A percentile compares a stretch with the other conserved stretches of the same genome.
These are phyloP conservation scores for Jaminaea rosea DNA, from an alignment of 1,284 basidiomycete genomes.

Conservation along the genomic window DNA sequence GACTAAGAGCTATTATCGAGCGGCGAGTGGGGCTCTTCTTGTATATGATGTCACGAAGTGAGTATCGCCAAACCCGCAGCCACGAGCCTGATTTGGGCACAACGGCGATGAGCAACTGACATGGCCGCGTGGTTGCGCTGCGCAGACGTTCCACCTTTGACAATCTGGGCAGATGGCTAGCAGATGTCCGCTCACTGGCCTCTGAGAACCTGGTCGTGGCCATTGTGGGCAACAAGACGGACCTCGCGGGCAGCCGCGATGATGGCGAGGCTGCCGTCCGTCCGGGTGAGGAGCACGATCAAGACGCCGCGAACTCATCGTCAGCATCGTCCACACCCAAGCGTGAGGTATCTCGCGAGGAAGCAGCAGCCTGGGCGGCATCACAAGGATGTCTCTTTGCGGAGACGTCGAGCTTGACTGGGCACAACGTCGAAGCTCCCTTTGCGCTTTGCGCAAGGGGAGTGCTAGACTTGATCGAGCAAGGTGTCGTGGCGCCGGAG, in stretches of 20 bases:
- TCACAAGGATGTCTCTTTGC: conserved; percentile 55
- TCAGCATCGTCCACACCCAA: conserved; percentile 53
- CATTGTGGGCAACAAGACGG: conserved; percentile 89
- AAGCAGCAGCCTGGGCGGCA: conserved; percentile 46
- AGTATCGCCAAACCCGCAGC: not conserved
- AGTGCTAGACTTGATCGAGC: conserved; percentile 86
- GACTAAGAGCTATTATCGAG: conserved; percentile 90
- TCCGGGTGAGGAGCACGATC: conserved; percentile 61
- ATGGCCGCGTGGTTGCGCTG: not conserved
- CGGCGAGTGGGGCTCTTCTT: conserved; percentile 64
- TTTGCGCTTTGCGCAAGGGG: conserved; percentile 82
- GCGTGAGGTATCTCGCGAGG: conserved; percentile 82
- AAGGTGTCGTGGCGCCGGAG: conserved; percentile 82
- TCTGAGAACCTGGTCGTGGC: conserved; percentile 79
- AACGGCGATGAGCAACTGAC: not conserved
- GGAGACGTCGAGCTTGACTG: conserved; percentile 81
- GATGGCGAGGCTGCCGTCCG: not conserved
- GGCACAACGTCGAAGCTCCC: conserved; percentile 86
- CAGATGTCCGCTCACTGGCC: conserved; percentile 78
- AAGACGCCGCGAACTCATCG: too few relatives aligned
- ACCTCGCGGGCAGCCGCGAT: conserved; percentile 49
- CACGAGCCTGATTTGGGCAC: not conserved
- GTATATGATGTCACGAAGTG: conserved; percentile 94
- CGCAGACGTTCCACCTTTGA: conserved; percentile 56
- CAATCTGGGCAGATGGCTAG: conserved; percentile 75